A percentile compares a stretch with the other conserved stretches of the same genome.
phyloP scores from a whole-genome alignment of 23 red algal genomes.

The Gracilaria gracilis region DNA sequence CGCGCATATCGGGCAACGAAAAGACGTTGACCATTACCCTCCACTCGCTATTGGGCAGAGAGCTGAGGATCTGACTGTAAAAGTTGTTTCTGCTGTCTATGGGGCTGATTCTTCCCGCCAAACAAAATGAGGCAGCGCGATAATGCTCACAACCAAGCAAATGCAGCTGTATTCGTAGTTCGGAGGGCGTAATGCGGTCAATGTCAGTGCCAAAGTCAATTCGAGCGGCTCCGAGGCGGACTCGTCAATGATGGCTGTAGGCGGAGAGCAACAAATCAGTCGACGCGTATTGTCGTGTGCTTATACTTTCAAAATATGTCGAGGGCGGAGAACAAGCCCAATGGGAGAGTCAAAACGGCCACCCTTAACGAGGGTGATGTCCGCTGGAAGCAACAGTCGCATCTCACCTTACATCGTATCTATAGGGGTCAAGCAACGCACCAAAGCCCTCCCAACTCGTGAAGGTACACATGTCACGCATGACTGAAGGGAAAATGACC shows the following conservation, averaged over 20 bases:
- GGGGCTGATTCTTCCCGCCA: conserved; percentile 52
- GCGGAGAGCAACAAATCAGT: conserved; percentile 35
- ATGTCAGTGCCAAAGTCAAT: conserved; percentile 41
- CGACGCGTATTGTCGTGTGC: conserved; percentile 55
- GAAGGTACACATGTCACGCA: conserved; percentile 39
- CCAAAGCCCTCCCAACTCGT: conserved; percentile 69
- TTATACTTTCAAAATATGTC: conserved; percentile 65
- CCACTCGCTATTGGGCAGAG: conserved; percentile 78
- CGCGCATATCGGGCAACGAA: conserved; percentile 68
- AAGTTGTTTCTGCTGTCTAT: conserved; percentile 74
- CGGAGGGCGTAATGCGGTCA: conserved; percentile 37
- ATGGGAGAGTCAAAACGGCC: conserved; percentile 72
- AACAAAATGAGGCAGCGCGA: conserved; percentile 60
- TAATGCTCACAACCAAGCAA: conserved; percentile 64
- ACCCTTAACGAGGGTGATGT: conserved; percentile 53
- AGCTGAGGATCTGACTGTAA: conserved; percentile 78
- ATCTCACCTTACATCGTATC: conserved; percentile 69
- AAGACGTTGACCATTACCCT: conserved; percentile 75
- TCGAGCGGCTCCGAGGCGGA: conserved; percentile 35
- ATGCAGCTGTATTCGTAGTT: conserved; percentile 62
- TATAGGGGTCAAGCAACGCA: conserved; percentile 65
- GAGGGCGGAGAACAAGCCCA: conserved; percentile 60
- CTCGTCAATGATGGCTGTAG: conserved; percentile 53
- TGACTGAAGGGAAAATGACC: conserved; percentile 77
- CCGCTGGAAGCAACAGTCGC: conserved; percentile 54